Base-by-base conservation (phyloP, 2,329 filamentous ascomycete species). In the Myriosclerotinia curreyana region DNA sequence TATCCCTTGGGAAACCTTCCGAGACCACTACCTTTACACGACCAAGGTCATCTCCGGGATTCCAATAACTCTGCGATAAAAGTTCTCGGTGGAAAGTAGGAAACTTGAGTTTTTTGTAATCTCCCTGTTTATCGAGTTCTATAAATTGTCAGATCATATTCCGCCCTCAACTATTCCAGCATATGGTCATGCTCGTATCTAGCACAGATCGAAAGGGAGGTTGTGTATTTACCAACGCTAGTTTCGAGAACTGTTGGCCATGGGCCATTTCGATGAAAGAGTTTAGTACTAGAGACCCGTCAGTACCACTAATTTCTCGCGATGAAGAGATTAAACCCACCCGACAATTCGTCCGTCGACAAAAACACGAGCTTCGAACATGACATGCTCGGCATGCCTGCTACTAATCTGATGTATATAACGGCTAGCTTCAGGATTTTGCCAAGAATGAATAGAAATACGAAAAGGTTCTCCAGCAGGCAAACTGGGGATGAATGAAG, bases 391-490 rank as follows among this genome's bases (percentile, higher is more conserved):
- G 11, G 81, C 74, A 52, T 82, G 79, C 66, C 84, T 82, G 76
- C 68, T 82, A 42, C 53, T 84, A 71, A 85, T 80, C 52, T 78
- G 77, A 66, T 80, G 80, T 42, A 85, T 81, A 69, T 83, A 80
- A 52, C 83, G 80, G 68, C 85, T 89, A 62, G 85, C 77, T 22
- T 79, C 78, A 7, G 87, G 87, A 5, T 78, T 80, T 20, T 82
- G 81, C 90, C 90, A 94, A 65, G 83, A 87, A 76, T 93, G 90
- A 56, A 94, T 80, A 2, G 90, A 93, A 58, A 93, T 81, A 67
- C 86, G 83, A 75, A 92, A 93, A 0, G 84, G 80, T 36, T 78
- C 78, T 31, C 84, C 83, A 0, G 78, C 73, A 4, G 79, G 71
- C 12, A 92, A 78, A 65, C 86, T 88, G 1, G 89, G 86, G 52